Evolutionary conservation across 2,329 filamentous ascomycete species (phyloP), one percentile per base, ranked within the genome.

Genomic region (Exophiala alcalophila): DNA sequence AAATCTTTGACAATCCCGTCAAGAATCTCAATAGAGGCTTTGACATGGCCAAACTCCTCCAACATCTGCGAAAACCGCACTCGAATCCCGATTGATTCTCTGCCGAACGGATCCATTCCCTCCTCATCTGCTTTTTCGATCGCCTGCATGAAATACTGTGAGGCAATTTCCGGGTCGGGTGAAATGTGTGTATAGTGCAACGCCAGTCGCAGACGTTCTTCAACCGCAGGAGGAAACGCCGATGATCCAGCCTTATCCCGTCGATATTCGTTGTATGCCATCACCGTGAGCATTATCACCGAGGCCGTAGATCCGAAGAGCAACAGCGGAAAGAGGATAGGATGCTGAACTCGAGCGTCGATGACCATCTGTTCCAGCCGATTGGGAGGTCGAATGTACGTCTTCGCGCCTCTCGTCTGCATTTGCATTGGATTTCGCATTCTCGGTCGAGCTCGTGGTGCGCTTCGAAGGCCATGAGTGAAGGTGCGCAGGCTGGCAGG

Each of bases 51-150:
- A 11, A 86, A 78, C 59, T 84, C 83, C 65, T 96, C 87, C 50
- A 95, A 74, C 73, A 94, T 81, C 7, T 76, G 75, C 1, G 87
- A 81, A 6, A 94, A 73, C 61, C 90, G 81, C 36, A 97, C 82
- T 59, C 89, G 87, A 38, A 97, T 81, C 6, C 92, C 92, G 55
- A 96, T 74, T 23, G 96, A 83, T 62, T 96, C 90, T 56, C 96
- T 86, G 3, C 86, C 90, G 61, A 90, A 94, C 0, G 86, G 87
- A 60, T 97, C 88, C 69, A 98, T 78, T 0, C 81, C 80, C 36
- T 84, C 60, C 58, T 87, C 81, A 35, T 81, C 70, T 44, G 88
- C 88, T 37, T 84, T 74, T 50, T 81, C 73, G 44, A 97, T 71
- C 3, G 90, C 89, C 53, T 84, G 77, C 57, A 82, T 82, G 63